Conservation (phyloP, 495 filamentous ascomycete genomes). For the Pseudoneurospora amorphoporcata region DNA sequence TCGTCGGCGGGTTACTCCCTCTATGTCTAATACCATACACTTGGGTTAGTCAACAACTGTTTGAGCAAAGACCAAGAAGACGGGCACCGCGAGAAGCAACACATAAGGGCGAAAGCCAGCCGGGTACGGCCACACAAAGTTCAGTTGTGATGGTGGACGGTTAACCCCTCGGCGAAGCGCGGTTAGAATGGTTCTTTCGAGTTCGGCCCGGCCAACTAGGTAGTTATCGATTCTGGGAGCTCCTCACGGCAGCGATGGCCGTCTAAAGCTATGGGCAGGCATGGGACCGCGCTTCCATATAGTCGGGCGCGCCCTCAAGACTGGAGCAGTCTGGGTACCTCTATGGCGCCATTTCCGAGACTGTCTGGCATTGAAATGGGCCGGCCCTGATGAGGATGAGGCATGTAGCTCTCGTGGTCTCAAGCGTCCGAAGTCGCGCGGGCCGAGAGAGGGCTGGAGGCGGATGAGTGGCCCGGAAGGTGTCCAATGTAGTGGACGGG, state of each 20-base stretch:
- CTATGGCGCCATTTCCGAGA: background rate
- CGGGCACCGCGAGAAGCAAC: background rate
- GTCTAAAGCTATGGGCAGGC: background rate
- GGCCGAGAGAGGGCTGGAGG: background rate
- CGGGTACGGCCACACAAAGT: background rate
- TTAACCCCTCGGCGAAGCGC: background rate
- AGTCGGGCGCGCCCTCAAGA: background rate
- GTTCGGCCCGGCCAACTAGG: background rate
- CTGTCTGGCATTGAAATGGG: background rate
- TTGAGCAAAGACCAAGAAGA: background rate
- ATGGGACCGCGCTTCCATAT: background rate
- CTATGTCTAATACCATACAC: conserved; percentile 11
- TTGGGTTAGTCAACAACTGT: background rate
- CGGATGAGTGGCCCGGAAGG: background rate
- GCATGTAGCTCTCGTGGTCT: background rate
- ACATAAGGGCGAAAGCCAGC: background rate
- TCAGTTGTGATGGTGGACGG: background rate
- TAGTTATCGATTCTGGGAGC: background rate
- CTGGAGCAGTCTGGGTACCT: background rate
- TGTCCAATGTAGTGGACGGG: background rate
- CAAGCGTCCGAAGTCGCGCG: background rate
- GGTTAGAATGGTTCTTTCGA: background rate
- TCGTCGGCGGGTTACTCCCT: conserved; percentile 18
- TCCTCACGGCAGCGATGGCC: background rate
- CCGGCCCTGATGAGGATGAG: background rate